Base-by-base conservation (phyloP, 2,329 filamentous ascomycete species). In the Triangularia setosa region DNA sequence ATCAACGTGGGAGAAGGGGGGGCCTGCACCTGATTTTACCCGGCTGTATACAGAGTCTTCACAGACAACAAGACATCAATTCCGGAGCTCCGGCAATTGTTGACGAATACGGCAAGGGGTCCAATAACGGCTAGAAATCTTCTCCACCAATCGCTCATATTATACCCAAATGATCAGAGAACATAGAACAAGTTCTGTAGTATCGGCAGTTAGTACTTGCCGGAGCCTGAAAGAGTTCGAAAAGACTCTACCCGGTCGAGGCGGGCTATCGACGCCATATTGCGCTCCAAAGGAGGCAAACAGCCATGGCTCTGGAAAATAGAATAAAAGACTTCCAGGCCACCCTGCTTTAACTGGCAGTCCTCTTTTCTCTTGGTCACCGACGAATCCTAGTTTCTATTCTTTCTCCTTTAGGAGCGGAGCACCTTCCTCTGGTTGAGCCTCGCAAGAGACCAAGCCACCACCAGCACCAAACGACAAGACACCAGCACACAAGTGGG, bases 21-120 rank as follows among this genome's bases (percentile, higher is more conserved):
- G 55, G 66, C 44, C 44, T 60, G 62, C 62, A 56, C 28, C 48
- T 63, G 48, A 35, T 64, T 67, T 68, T 69, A 67, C 28, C 64
- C 67, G 65, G 52, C 63, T 66, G 65, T 64, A 67, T 64, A 56
- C 54, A 56, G 23, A 21, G 35, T 6, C 18, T 23, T 55, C 52
- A 3, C 23, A 55, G 23, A 27, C 35, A 54, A 24, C 60, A 62
- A 65, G 40, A 21, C 21, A 44, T 21, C 25, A 23, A 30, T 60
- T 59, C 65, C 68, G 68, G 67, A 69, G 62, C 61, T 65, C 67
- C 69, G 69, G 67, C 70, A 71, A 69, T 67, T 70, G 67, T 70
- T 16, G 52, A 66, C 59, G 54, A 66, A 65, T 64, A 59, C 65
- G 64, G 64, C 62, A 66, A 53, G 57, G 52, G 61, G 25, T 30